These are phyloP conservation scores for Diplotaxis tenuifolia DNA, from an alignment of 345 rosid species.

Conservation along the genomic window DNA sequence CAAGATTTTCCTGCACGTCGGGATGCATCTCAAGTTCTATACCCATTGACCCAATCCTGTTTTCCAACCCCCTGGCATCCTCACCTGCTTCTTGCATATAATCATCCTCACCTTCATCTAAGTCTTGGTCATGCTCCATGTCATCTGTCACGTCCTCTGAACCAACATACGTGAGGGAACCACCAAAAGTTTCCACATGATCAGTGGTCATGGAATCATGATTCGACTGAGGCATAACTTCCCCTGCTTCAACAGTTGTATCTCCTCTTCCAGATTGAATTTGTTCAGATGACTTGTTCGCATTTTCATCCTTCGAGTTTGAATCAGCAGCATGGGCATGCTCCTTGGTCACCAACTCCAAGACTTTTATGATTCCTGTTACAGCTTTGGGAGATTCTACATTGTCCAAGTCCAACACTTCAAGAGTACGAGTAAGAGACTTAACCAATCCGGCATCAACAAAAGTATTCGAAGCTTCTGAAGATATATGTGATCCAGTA, in stretches of 20 bases:
- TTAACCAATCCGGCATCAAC: conserved; percentile 82
- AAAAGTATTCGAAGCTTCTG: conserved; percentile 88
- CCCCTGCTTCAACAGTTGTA: conserved; percentile 53
- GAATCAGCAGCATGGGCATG: conserved; percentile 67
- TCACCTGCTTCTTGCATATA: conserved; percentile 87
- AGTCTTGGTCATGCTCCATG: conserved; percentile 94
- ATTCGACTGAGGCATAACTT: conserved; percentile 54
- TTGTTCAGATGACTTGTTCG: conserved; percentile 49
- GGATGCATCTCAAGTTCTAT: conserved; percentile 80
- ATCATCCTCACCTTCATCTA: conserved; percentile 80
- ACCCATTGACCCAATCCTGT: conserved; percentile 64
- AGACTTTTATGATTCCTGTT: conserved; percentile 69
- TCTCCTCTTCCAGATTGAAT: conserved; percentile 54
- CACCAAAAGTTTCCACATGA: conserved; percentile 51
- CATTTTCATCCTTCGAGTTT: conserved; percentile 62
- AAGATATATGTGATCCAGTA: conserved; percentile 71
- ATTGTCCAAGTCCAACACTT: conserved; percentile 87
- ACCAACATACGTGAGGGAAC: conserved; percentile 56
- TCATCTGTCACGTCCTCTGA: conserved; percentile 87
- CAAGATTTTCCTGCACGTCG: conserved; percentile 72
- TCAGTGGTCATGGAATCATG: conserved; percentile 56
- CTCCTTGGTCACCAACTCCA: conserved; percentile 94
- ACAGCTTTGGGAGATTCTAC: conserved; percentile 83
- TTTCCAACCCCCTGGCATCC: conserved; percentile 69
- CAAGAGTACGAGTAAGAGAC: conserved; percentile 75